These are phyloP conservation scores for Calonectria henricotiae DNA, from an alignment of 2,329 filamentous ascomycete genomes.

Conservation along the genomic window DNA sequence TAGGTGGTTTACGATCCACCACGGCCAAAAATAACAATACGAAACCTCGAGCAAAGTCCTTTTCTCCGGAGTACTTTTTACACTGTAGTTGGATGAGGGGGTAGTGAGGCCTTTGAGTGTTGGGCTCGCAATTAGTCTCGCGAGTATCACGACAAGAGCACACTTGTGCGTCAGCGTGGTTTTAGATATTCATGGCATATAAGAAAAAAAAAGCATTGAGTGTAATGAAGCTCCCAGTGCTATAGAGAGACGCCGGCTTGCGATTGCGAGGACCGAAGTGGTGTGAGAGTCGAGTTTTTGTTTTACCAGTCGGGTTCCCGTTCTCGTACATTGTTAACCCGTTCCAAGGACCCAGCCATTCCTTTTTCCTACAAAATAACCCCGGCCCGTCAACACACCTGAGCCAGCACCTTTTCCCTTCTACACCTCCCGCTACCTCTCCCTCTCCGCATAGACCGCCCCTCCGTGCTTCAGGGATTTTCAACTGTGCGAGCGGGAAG, in stretches of 20 bases:
- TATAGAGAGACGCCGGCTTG: background rate
- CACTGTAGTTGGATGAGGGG: constrained; percentile 18
- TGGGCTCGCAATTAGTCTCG: constrained; percentile 14
- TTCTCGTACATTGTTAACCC: constrained; percentile 27
- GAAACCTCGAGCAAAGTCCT: background rate
- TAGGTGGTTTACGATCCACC: constrained; percentile 3
- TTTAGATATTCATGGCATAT: background rate
- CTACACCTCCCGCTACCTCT: constrained; percentile 20
- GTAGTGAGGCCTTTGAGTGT: constrained; percentile 28
- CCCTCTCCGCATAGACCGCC: constrained; percentile 16
- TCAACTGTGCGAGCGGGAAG: constrained; percentile 17
- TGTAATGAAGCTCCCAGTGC: background rate
- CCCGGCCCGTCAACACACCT: constrained; percentile 27
- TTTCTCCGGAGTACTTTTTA: background rate
- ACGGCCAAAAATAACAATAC: background rate
- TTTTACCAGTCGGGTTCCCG: constrained; percentile 27
- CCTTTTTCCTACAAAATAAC: constrained; percentile 31
- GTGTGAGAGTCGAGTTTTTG: constrained; percentile 27
- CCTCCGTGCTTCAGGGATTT: constrained; percentile 11
- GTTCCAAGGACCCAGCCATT: constrained; percentile 32
- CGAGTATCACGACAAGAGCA: constrained; percentile 7
- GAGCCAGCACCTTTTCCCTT: constrained; percentile 21
- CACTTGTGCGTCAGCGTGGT: constrained; percentile 7
- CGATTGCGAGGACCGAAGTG: constrained; percentile 11
- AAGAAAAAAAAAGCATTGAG: background rate